Evolutionary conservation across 164 flowering plant genomes (phyloP).

Genomic region (Kingdonia uniflora): DNA sequence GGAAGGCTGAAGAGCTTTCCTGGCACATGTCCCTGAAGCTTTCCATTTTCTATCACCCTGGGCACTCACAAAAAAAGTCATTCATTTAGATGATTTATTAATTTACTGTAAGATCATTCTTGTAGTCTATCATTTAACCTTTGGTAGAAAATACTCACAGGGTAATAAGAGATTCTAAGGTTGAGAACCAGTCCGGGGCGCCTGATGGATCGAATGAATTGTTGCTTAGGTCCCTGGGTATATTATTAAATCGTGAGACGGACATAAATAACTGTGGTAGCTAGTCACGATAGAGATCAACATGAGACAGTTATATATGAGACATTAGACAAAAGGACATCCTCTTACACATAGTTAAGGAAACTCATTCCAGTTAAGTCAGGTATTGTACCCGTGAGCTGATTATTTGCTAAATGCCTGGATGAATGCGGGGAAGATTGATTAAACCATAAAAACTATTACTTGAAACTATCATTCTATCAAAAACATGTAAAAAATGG

Average conservation of each 20-base stretch:
- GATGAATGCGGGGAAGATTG: conserved; percentile 5
- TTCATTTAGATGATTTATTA: no score
- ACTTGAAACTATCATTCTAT: neutral
- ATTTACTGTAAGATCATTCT: no score
- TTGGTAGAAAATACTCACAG: conserved; percentile 39
- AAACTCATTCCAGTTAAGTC: conserved; percentile 47
- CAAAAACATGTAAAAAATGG: neutral
- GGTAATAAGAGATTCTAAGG: conserved; percentile 66
- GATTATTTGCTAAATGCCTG: conserved; percentile 76
- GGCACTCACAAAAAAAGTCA: conserved; percentile 1
- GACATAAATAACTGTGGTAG: neutral
- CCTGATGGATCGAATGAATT: conserved; percentile 55
- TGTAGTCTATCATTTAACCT: no score
- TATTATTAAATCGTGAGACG: neutral
- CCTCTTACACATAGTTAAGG: conserved; percentile 74
- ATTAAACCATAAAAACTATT: neutral
- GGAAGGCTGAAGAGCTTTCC: conserved; percentile 49
- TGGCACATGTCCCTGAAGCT: conserved; percentile 55
- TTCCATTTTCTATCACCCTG: conserved; percentile 60
- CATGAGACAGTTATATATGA: neutral
- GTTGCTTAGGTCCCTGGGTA: conserved; percentile 77
- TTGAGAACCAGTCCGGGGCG: conserved; percentile 85
- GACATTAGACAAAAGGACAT: neutral
- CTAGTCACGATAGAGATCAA: neutral
- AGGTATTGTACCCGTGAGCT: conserved; percentile 53